Evolutionary conservation across 768 basidiomycete genomes (phyloP).

Genomic region (Naematelia encephala): DNA sequence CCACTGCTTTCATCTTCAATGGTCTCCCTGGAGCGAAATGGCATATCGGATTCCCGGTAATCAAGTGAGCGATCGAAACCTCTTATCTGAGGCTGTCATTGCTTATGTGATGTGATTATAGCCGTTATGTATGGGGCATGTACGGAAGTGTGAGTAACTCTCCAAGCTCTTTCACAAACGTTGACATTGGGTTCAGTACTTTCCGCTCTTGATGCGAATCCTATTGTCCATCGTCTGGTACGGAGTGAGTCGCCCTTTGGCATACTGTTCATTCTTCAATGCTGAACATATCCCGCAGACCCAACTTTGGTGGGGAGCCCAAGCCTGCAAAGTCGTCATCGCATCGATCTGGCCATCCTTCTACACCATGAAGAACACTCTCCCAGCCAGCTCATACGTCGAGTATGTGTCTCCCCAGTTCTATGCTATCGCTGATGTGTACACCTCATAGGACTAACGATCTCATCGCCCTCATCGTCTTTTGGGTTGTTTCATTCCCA

Average conservation of each 20-base stretch:
- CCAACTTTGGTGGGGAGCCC: slow-evolving; percentile 5
- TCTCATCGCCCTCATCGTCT: slow-evolving; percentile 1
- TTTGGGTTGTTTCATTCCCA: not conserved
- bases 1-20: no score
- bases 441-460: no score
- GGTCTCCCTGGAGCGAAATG: slow-evolving; percentile 1
- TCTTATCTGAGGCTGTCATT: no score
- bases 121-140: slow-evolving; percentile 2
- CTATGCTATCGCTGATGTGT: no score
- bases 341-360: slow-evolving; percentile 4
- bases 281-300: no score
- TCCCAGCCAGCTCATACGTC: not conserved
- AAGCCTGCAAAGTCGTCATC: not conserved
- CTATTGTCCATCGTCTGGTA: slow-evolving; percentile 3
- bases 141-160: not conserved
- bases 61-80: no score
- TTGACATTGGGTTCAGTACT: not conserved
- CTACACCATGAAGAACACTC: not conserved
- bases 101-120: no score
- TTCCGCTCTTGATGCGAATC: slow-evolving; percentile 1
- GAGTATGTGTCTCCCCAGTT: no score
- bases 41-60: slow-evolving; percentile 5
- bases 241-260: no score
- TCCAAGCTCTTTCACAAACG: not conserved
- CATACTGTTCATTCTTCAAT: no score